Percentiles rank a stretch among this genome's conserved stretches.
Conservation (phyloP, 768 basidiomycete genomes). For the Lyophyllum shimeji region DNA sequence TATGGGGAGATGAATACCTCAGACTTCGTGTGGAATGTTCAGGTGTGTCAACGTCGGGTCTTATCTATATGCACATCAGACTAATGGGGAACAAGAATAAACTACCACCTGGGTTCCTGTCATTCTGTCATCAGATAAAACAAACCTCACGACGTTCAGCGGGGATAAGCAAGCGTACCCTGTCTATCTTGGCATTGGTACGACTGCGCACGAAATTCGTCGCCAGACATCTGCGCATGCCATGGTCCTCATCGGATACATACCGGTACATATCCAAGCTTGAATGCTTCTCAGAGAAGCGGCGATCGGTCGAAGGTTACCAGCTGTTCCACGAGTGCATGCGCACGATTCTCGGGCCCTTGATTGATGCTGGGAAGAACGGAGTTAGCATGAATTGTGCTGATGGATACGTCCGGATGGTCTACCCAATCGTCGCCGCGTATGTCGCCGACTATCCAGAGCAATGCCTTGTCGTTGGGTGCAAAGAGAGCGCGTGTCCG, state of each 20-base stretch:
- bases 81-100: background rate
- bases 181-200: constrained; percentile 43
- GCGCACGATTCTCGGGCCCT: constrained; percentile 23
- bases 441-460: constrained; percentile 38
- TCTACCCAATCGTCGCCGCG: constrained; percentile 33
- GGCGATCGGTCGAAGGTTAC: constrained; percentile 1
- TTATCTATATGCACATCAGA: constrained; percentile 2
- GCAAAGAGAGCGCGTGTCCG: constrained; percentile 26
- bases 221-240: constrained; percentile 31
- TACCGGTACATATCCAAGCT: constrained; percentile 37
- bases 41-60: constrained; percentile 30
- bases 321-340: constrained; percentile 17
- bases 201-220: constrained; percentile 31
- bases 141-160: constrained; percentile 29
- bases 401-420: constrained; percentile 24
- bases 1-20: background rate
- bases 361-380: constrained; percentile 24
- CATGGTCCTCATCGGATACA: constrained; percentile 35
- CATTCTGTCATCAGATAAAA: constrained; percentile 40
- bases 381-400: constrained; percentile 32
- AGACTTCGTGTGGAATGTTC: constrained; percentile 9
- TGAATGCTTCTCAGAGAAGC: constrained; percentile 6
- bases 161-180: constrained; percentile 40
- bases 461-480: constrained; percentile 30
- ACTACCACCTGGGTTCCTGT: constrained; percentile 29